Evolutionary conservation across 2,329 filamentous ascomycete species (phyloP).

Genomic region (Thielaviopsis cerberus): DNA sequence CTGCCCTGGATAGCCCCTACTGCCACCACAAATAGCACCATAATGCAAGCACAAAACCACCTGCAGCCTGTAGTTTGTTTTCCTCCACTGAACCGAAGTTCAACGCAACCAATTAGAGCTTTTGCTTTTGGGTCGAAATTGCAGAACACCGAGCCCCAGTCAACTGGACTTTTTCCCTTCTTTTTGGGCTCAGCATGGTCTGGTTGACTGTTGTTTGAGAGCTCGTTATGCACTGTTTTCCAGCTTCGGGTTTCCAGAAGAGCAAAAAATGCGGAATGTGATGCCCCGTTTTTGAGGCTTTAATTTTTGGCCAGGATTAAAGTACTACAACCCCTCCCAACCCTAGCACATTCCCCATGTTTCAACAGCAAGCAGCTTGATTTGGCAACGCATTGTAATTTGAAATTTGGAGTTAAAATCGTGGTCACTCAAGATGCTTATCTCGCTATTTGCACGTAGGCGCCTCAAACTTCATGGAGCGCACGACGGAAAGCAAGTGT

Average conservation of each 20-base stretch:
- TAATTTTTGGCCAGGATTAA: not conserved
- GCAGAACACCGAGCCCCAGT: not conserved
- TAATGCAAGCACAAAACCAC: not conserved
- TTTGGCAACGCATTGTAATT: not conserved
- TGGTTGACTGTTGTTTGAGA: not conserved
- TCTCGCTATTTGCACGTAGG: no score
- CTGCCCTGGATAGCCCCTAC: conserved; percentile 3
- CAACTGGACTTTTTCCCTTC: not conserved
- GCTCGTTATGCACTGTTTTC: not conserved
- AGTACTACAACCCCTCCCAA: not conserved
- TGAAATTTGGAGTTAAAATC: no score
- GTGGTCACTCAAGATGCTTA: no score
- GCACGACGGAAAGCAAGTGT: no score
- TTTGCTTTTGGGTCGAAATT: no score
- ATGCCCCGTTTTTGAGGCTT: conserved; percentile 4
- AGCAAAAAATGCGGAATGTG: not conserved
- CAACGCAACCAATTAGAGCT: not conserved
- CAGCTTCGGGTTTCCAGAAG: not conserved
- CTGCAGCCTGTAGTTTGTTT: not conserved
- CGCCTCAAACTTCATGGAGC: no score
- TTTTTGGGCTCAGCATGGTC: not conserved
- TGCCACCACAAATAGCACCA: conserved; percentile 1
- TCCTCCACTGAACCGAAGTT: not conserved
- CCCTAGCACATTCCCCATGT: not conserved
- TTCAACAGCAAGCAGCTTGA: not conserved